Conservation (phyloP, 139 green algal genomes). For the Chlorella sp. region DNA sequence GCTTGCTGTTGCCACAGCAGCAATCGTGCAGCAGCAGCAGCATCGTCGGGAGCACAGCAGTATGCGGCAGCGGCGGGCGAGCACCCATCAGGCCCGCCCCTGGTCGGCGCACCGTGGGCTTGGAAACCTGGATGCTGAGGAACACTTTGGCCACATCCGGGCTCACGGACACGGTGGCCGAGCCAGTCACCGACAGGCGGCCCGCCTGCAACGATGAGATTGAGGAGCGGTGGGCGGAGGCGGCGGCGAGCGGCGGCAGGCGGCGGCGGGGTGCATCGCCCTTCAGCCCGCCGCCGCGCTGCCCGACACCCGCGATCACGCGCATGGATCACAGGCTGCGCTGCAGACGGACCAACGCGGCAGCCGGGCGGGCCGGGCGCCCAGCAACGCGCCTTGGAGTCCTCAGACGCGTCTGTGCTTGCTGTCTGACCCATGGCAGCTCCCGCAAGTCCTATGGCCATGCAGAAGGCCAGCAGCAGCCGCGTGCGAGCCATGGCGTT, state of each 20-base stretch:
- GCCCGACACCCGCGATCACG: background rate
- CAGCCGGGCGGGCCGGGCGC: background rate
- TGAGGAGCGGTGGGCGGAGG: background rate
- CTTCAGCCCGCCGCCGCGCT: no score
- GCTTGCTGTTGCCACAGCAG: no score
- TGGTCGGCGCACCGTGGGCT: background rate
- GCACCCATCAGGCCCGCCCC: background rate
- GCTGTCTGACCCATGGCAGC: no score
- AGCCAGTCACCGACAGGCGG: constrained; percentile 14
- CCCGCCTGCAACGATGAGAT: background rate
- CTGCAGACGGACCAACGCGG: background rate
- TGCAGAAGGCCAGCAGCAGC: no score
- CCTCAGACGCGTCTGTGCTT: no score
- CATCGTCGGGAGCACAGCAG: background rate
- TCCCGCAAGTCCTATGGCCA: no score
- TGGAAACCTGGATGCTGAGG: no score
- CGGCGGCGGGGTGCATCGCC: no score
- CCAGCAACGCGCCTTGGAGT: background rate
- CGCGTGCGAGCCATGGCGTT: no score
- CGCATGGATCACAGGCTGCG: background rate
- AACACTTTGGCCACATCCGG: constrained; percentile 13
- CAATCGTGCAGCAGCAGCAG: no score
- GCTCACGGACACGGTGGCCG: background rate
- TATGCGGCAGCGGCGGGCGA: background rate
- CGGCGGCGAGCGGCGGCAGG: no score